Conservation (phyloP, 2,329 filamentous ascomycete species). For the Colletotrichum shisoi region DNA sequence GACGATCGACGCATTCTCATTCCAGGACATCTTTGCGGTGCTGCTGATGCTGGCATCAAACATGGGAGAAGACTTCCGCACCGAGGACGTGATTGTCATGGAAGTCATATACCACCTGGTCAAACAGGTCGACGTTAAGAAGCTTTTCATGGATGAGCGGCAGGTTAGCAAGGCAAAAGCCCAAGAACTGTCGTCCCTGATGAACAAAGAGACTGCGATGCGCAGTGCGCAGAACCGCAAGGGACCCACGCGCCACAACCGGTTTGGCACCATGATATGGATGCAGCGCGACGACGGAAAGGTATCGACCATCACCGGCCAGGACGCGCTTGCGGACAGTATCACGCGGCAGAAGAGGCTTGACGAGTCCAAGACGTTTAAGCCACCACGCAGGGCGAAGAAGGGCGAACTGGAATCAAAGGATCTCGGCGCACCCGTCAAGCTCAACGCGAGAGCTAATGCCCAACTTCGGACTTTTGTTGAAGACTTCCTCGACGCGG, state of each 20-base stretch:
- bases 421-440: constrained; percentile 77
- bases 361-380: constrained; percentile 89
- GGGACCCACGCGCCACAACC: constrained; percentile 85
- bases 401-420: constrained; percentile 70
- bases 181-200: constrained; percentile 75
- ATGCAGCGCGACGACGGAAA: constrained; percentile 86
- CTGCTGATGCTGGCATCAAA: constrained; percentile 88
- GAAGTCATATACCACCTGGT: constrained; percentile 92
- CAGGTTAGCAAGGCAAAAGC: constrained; percentile 73
- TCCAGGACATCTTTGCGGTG: constrained; percentile 88
- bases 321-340: constrained; percentile 79
- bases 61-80: constrained; percentile 90
- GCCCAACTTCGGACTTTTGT: constrained; percentile 82
- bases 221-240: constrained; percentile 77
- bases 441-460: constrained; percentile 77
- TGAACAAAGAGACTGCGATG: constrained; percentile 86
- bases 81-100: constrained; percentile 86
- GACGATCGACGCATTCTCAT: constrained; percentile 86
- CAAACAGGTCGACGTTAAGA: constrained; percentile 84
- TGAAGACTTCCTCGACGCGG: constrained; percentile 91
- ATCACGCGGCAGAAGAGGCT: constrained; percentile 82
- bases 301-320: constrained; percentile 85
- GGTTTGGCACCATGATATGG: constrained; percentile 98
- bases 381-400: constrained; percentile 73
- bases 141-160: constrained; percentile 83